Percentiles rank a stretch among this genome's conserved stretches.
Evolutionary conservation across 2,329 filamentous ascomycete genomes (phyloP).

Genomic region (Trichoderma sp.): DNA sequence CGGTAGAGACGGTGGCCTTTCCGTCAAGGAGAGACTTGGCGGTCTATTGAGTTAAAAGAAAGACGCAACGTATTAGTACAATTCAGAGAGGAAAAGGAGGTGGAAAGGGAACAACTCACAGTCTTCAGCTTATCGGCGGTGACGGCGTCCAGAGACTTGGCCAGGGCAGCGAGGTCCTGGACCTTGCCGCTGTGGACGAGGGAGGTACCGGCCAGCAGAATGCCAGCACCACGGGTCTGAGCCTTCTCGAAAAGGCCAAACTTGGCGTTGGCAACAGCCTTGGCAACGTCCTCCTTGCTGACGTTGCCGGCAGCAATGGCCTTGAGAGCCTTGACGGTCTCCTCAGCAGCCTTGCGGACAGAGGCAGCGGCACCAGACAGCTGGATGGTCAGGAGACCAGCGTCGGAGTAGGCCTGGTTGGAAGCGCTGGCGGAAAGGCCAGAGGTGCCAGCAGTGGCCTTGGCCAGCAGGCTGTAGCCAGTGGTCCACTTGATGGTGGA

Average conservation of each 20-base stretch:
- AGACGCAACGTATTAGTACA: neutral
- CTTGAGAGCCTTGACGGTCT: constrained; percentile 80
- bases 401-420: constrained; percentile 88
- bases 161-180: constrained; percentile 79
- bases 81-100: neutral
- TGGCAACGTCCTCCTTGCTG: constrained; percentile 82
- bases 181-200: constrained; percentile 80
- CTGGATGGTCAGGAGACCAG: constrained; percentile 83
- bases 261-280: constrained; percentile 90
- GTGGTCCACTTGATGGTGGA: constrained; percentile 93
- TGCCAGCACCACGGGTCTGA: constrained; percentile 74
- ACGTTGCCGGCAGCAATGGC: constrained; percentile 74
- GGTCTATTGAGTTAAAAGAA: constrained; percentile 56
- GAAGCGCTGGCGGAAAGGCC: constrained; percentile 71
- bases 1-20: constrained; percentile 85
- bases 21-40: constrained; percentile 84
- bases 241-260: constrained; percentile 84
- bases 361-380: constrained; percentile 73
- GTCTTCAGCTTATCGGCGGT: constrained; percentile 82
- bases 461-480: constrained; percentile 87
- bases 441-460: constrained; percentile 69
- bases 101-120: constrained; percentile 56
- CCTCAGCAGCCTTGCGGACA: constrained; percentile 73
- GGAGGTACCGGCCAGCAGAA: constrained; percentile 82
- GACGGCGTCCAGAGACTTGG: constrained; percentile 78